These are phyloP conservation scores for Sclerospora graminicola DNA, from an alignment of 352 stramenopile species.

Conservation along the genomic window DNA sequence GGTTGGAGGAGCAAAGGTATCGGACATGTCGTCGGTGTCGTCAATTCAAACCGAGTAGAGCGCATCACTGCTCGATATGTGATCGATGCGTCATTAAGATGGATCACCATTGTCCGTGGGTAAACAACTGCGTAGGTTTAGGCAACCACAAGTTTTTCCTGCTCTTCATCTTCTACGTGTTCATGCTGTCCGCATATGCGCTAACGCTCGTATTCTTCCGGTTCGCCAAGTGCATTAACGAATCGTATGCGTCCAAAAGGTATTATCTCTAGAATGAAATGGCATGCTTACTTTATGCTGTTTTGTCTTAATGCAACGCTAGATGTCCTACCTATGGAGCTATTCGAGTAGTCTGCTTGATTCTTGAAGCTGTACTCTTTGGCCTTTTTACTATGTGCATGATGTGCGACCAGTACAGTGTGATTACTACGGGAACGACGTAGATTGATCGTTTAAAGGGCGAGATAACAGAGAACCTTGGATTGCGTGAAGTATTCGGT, in stretches of 20 bases:
- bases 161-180: slow-evolving; percentile 89
- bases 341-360: slow-evolving; percentile 73
- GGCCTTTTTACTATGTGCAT: slow-evolving; percentile 98
- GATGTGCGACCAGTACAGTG: slow-evolving; percentile 97
- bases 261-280: not conserved
- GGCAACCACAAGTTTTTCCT: slow-evolving; percentile 97
- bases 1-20: slow-evolving; percentile 76
- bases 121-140: slow-evolving; percentile 99
- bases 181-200: slow-evolving; percentile 91
- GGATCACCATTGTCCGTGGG: slow-evolving; percentile 98
- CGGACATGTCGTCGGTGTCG: slow-evolving; percentile 87
- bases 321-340: slow-evolving; percentile 68
- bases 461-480: slow-evolving; percentile 56
- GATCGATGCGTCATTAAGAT: slow-evolving; percentile 96
- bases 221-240: slow-evolving; percentile 81
- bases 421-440: slow-evolving; percentile 92
- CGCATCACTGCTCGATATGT: slow-evolving; percentile 96
- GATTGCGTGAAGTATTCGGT: slow-evolving; percentile 78
- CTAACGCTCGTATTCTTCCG: slow-evolving; percentile 89
- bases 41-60: slow-evolving; percentile 93
- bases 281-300: slow-evolving; percentile 1
- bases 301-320: slow-evolving; percentile 4
- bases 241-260: slow-evolving; percentile 37
- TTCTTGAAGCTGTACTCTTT: slow-evolving; percentile 90
- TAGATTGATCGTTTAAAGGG: slow-evolving; percentile 97